phyloP scores from a whole-genome alignment of 2,329 filamentous ascomycete genomes.

The Xylaria sp. region DNA sequence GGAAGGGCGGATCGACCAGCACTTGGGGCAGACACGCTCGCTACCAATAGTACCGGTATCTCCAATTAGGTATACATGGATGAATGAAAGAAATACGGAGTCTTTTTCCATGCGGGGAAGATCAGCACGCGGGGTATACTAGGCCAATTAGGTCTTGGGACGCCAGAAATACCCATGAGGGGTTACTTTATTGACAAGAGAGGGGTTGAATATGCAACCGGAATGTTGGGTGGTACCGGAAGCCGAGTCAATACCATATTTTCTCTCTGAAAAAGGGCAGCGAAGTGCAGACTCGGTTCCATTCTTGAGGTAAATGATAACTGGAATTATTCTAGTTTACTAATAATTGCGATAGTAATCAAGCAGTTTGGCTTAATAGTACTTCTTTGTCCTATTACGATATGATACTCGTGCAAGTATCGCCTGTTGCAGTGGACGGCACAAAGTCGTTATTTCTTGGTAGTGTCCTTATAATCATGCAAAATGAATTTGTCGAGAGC shows the following conservation, averaged over 20 bases:
- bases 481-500: no score
- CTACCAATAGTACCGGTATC: neutral
- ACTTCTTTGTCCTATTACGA: neutral
- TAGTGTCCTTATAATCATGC: no score
- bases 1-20: neutral
- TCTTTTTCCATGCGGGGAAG: no score
- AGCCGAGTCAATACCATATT: neutral
- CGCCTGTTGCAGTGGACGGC: neutral
- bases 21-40: neutral
- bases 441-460: no score
- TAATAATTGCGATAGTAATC: neutral
- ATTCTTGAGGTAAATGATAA: neutral
- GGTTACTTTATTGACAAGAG: neutral
- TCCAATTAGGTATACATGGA: no score
- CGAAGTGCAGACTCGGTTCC: neutral
- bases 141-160: no score
- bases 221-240: neutral
- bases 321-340: no score
- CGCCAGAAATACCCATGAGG: neutral
- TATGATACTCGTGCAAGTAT: neutral
- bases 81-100: no score
- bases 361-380: neutral
- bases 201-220: neutral
- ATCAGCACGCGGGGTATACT: no score
- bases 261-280: no score